A percentile compares a stretch with the other conserved stretches of the same genome.
These are phyloP conservation scores for Penicillium sp. DNA, from an alignment of 2,329 filamentous ascomycete species.

Conservation along the genomic window DNA sequence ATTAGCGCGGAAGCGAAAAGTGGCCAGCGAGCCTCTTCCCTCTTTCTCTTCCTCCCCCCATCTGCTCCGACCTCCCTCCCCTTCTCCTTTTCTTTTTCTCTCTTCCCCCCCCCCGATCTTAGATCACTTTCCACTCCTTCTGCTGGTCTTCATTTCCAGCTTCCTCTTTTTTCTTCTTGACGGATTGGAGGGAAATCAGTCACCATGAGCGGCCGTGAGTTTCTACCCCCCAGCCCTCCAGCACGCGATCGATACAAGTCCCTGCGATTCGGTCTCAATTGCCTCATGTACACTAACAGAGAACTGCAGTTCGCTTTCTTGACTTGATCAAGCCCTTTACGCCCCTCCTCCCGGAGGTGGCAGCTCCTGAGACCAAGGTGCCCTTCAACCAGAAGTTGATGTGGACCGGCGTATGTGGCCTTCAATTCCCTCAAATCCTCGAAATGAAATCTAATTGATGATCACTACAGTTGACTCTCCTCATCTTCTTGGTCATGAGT, in stretches of 20 bases:
- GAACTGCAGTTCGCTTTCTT: slow-evolving; percentile 83
- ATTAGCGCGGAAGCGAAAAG: slow-evolving; percentile 39
- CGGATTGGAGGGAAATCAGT: slow-evolving; percentile 39
- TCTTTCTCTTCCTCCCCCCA: slow-evolving; percentile 25
- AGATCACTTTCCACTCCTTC: slow-evolving; percentile 30
- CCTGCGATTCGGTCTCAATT: slow-evolving; percentile 23
- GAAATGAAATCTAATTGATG: slow-evolving; percentile 16
- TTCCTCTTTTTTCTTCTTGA: slow-evolving; percentile 28
- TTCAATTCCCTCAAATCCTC: slow-evolving; percentile 7
- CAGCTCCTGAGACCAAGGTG: slow-evolving; percentile 96
- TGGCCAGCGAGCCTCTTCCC: slow-evolving; percentile 35
- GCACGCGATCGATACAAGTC: slow-evolving; percentile 31
- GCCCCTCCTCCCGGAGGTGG: slow-evolving; percentile 98
- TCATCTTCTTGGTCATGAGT: slow-evolving; percentile 99
- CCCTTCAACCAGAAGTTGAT: slow-evolving; percentile 98
- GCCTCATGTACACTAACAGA: slow-evolving; percentile 26
- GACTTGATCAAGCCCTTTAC: slow-evolving; percentile 99
- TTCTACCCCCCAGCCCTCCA: slow-evolving; percentile 11
- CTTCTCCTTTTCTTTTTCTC: slow-evolving; percentile 25
- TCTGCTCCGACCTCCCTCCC: slow-evolving; percentile 23
- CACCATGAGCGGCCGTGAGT: slow-evolving; percentile 62
- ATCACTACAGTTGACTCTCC: slow-evolving; percentile 66
- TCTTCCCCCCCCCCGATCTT: slow-evolving; percentile 26
- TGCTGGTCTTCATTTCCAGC: slow-evolving; percentile 34
- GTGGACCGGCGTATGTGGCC: slow-evolving; percentile 70